Base-by-base conservation (phyloP, 2,329 filamentous ascomycete species). In the Xylariales sp. region DNA sequence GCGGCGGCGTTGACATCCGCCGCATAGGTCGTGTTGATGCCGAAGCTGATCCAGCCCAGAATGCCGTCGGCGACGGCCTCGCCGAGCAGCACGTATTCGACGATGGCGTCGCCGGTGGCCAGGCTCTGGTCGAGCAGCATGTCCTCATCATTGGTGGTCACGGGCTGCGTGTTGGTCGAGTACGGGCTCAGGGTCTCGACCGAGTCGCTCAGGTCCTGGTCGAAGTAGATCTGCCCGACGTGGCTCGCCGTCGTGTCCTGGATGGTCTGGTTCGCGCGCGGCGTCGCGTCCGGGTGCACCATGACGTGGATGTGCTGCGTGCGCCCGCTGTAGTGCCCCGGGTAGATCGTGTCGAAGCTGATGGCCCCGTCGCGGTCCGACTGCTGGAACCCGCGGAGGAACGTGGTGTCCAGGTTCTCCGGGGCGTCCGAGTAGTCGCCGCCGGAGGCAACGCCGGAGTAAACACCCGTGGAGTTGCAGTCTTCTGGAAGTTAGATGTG, bases 151-250 rank as follows among this genome's bases (percentile, higher is more conserved):
- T 70, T 69, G 50, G 34, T 49, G 3, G 52, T 66, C 50, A 69
- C 36, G 14, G 23, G 10, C 39, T 69, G 69, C 9, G 55, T 56
- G 56, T 70, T 67, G 7, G 30, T 36, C 3, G 36, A 61, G 53
- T 70, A 69, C 1, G 60, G 59, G 32, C 30, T n/a, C 3, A n/a
- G 3, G 2, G 18, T 16, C 59, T 66, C 63, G 34, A 59, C 52
- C 8, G 3, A 1, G 30, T 32, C 28, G n/a, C 46, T 62, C 36
- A 67, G 39, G 7, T 55, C 34, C 28, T 69, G 66, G 34, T 65
- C 63, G 43, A 70, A 70, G 63, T 61, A 70, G n/a, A 69, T 30
- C 43, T 67, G 63, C 7, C 61, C 63, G 23, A 57, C 41, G 30
- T 58, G 56, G 34, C 64, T 50, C 14, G 46, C 49, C 0, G 64